Percentiles rank a stretch among this genome's conserved stretches.
Conservation (phyloP, 75 land plant species). For the Pinus tabuliformis region DNA sequence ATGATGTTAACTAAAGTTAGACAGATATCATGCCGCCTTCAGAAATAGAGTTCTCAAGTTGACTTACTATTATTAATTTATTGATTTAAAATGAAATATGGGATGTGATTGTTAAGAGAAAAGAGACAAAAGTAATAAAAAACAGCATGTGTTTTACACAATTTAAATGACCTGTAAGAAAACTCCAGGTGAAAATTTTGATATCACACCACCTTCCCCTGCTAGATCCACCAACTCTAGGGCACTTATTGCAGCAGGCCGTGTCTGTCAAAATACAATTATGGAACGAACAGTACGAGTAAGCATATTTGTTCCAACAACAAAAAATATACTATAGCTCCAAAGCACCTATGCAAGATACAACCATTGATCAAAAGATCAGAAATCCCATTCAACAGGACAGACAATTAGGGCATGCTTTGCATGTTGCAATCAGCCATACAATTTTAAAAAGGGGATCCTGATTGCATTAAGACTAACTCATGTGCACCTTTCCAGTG, state of each 20-base stretch:
- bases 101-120: neutral
- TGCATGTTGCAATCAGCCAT: neutral
- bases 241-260: conserved; percentile 69
- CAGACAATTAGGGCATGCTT: neutral
- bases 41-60: neutral
- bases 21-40: conserved; percentile 1
- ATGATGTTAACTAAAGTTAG: neutral
- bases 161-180: conserved; percentile 71
- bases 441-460: neutral
- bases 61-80: neutral
- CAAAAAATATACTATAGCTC: neutral
- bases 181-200: conserved; percentile 73
- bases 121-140: neutral
- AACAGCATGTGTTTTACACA: neutral
- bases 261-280: conserved; percentile 42
- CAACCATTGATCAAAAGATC: neutral
- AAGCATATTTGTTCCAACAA: neutral
- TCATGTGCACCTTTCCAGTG: conserved; percentile 74
- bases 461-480: neutral
- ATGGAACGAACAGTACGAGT: neutral
- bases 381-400: neutral
- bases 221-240: conserved; percentile 56
- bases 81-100: neutral
- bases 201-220: conserved; percentile 74
- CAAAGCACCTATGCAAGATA: neutral